phyloP scores from a whole-genome alignment of 2,329 filamentous ascomycete species.

The Fusarium pseudocircinatum region DNA sequence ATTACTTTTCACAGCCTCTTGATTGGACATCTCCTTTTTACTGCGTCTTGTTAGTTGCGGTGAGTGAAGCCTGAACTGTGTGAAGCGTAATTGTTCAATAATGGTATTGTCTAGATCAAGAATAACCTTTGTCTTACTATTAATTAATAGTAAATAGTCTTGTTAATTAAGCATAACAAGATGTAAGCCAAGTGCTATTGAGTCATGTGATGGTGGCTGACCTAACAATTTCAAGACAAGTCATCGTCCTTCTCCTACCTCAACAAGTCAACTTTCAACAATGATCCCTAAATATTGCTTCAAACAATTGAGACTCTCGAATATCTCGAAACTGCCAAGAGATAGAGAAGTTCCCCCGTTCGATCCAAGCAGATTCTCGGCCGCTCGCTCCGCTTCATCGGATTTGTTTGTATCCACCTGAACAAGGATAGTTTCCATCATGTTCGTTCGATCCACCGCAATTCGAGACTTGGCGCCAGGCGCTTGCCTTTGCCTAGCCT shows the following conservation, averaged over 20 bases:
- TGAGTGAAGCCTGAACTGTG: not conserved
- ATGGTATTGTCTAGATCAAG: not conserved
- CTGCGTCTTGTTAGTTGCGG: not conserved
- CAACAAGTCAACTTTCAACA: not conserved
- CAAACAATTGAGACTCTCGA: not conserved
- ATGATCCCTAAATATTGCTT: not conserved
- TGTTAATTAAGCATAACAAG: conserved; percentile 9
- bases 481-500: conserved; percentile 5
- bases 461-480: conserved; percentile 21
- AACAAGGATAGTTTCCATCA: conserved; percentile 18
- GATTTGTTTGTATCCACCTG: conserved; percentile 12
- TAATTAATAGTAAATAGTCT: not conserved
- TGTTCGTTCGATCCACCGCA: conserved; percentile 19
- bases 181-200: not conserved
- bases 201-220: conserved; percentile 11
- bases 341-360: not conserved
- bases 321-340: not conserved
- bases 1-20: not conserved
- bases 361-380: conserved; percentile 3
- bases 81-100: not conserved
- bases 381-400: not conserved
- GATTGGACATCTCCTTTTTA: conserved; percentile 1
- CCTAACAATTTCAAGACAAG: not conserved
- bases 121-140: not conserved
- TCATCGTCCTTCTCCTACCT: not conserved